These are phyloP conservation scores for Penicillium argentinense DNA, from an alignment of 495 filamentous ascomycete species.

Conservation along the genomic window DNA sequence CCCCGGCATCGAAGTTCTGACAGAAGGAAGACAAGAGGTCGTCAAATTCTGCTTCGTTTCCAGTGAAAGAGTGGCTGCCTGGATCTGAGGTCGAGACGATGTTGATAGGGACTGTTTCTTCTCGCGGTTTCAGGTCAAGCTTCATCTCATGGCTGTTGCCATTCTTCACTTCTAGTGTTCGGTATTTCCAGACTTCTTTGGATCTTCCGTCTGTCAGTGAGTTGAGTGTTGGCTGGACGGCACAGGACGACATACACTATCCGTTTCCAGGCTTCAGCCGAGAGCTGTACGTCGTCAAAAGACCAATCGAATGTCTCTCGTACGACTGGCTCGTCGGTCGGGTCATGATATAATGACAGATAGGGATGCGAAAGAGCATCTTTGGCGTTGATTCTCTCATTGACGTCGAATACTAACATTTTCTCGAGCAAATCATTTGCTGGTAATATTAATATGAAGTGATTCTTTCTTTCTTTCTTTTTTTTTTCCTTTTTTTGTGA, in stretches of 20 bases:
- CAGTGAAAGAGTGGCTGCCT: background rate
- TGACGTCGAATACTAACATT: constrained; percentile 91
- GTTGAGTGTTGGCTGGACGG: too few relatives aligned
- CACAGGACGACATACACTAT: constrained; percentile 9
- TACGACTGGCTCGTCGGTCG: constrained; percentile 84
- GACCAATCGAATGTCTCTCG: constrained; percentile 3
- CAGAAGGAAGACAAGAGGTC: constrained; percentile 4
- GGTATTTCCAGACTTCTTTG: constrained; percentile 1
- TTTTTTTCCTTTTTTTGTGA: too few relatives aligned
- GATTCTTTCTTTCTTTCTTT: too few relatives aligned
- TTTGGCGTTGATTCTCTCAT: constrained; percentile 74
- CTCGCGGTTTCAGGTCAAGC: background rate
- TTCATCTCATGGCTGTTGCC: background rate
- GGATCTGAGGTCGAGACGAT: background rate
- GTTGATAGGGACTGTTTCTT: background rate
- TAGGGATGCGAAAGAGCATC: constrained; percentile 80
- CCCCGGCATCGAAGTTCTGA: background rate
- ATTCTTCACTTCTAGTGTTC: background rate
- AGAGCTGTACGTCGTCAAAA: background rate
- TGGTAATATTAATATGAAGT: constrained; percentile 31
- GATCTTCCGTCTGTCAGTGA: too few relatives aligned
- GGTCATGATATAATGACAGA: constrained; percentile 88
- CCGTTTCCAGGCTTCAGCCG: constrained; percentile 7
- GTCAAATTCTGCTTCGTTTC: background rate
- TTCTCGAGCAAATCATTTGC: constrained; percentile 84